phyloP scores from a whole-genome alignment of 306 rosid genomes.

The Pterocarpus santalinus region DNA sequence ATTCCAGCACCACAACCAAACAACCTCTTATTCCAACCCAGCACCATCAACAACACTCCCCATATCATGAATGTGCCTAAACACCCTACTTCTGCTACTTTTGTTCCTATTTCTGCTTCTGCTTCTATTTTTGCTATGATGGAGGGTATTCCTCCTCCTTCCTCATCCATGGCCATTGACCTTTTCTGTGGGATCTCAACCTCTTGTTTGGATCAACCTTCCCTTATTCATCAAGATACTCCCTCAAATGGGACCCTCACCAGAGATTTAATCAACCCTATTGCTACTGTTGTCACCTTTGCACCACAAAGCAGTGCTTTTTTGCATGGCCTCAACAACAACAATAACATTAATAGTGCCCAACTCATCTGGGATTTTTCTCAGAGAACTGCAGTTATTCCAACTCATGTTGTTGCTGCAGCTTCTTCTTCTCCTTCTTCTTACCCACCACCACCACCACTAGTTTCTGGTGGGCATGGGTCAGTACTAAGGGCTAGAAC shows the following conservation, averaged over 20 bases:
- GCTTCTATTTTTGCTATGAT: too few species aligned
- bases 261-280: not conserved
- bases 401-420: not conserved
- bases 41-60: too few species aligned
- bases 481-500: not conserved
- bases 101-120: too few species aligned
- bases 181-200: too few species aligned
- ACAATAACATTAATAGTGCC: not conserved
- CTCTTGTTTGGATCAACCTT: not conserved
- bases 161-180: too few species aligned
- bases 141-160: too few species aligned
- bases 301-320: constrained; percentile 15
- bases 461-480: constrained; percentile 34
- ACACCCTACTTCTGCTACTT: too few species aligned
- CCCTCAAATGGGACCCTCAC: constrained; percentile 7
- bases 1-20: too few species aligned
- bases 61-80: not conserved
- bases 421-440: not conserved
- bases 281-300: too few species aligned
- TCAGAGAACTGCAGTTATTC: not conserved
- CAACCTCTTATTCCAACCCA: too few species aligned
- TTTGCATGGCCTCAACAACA: constrained; percentile 42
- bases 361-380: constrained; percentile 32
- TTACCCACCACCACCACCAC: not conserved
- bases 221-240: not conserved